Percentiles rank a stretch among this genome's conserved stretches.
Conservation (phyloP, 1,284 basidiomycete species). For the Pterulicium gracile region DNA sequence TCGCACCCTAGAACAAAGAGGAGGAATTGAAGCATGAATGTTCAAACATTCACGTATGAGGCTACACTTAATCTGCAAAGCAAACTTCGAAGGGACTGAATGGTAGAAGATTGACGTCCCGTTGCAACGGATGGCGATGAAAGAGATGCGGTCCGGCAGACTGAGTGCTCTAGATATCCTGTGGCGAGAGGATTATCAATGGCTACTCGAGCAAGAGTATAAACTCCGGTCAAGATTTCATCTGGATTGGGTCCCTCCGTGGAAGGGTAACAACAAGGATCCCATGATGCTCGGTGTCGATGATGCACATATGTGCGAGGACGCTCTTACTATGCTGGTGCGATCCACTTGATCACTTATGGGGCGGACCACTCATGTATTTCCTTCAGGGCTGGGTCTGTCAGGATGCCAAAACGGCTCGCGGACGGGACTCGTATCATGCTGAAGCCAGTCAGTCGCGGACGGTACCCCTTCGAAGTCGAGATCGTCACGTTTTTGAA, state of each 20-base stretch:
- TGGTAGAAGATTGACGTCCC: conserved; percentile 13
- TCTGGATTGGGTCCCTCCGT: conserved; percentile 25
- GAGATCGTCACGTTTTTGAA: no score
- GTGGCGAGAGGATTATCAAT: conserved; percentile 12
- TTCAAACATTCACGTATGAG: conserved; percentile 20
- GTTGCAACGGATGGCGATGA: not conserved
- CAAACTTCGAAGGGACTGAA: conserved; percentile 13
- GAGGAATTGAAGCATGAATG: conserved; percentile 15
- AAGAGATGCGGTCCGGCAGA: not conserved
- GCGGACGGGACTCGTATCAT: no score
- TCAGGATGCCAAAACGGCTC: no score
- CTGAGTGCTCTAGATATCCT: not conserved
- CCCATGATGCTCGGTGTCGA: conserved; percentile 23
- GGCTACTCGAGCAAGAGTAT: conserved; percentile 26
- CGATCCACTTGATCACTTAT: not conserved
- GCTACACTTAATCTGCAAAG: conserved; percentile 16
- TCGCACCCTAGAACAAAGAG: conserved; percentile 6
- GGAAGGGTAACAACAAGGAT: conserved; percentile 18
- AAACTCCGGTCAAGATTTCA: conserved; percentile 18
- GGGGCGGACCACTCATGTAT: not conserved
- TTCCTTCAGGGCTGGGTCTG: no score
- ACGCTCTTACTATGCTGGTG: conserved; percentile 24
- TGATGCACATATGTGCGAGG: conserved; percentile 27
- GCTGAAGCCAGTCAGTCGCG: no score
- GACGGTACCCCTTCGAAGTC: no score